phyloP scores from a whole-genome alignment of 2,329 filamentous ascomycete genomes.

The Sporothrix pallida region DNA sequence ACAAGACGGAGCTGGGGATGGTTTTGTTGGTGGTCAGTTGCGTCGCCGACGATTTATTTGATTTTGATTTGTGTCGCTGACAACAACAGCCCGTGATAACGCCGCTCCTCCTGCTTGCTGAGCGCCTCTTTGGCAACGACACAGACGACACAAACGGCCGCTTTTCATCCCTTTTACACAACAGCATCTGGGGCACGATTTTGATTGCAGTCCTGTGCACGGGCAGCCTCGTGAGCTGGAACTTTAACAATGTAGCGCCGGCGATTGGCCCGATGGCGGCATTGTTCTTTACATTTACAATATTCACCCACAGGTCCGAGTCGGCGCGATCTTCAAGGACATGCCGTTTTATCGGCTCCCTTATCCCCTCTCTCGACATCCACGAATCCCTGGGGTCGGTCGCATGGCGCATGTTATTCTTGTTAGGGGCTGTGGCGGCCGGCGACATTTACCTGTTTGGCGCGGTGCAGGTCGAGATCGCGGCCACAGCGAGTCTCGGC shows the following conservation, averaged over 20 bases:
- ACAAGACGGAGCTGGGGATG: neutral
- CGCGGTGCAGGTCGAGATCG: neutral
- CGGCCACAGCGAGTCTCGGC: slow-evolving; percentile 39
- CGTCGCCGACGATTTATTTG: neutral
- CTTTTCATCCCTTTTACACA: neutral
- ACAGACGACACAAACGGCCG: neutral
- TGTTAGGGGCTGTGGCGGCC: neutral
- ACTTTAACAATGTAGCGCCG: neutral
- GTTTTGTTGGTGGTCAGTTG: neutral
- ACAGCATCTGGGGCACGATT: neutral
- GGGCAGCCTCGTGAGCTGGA: slow-evolving; percentile 19
- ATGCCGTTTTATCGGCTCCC: neutral
- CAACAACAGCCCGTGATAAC: neutral
- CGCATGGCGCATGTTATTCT: neutral
- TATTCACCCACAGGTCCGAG: neutral
- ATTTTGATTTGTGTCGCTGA: neutral
- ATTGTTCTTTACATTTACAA: neutral
- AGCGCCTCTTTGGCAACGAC: neutral
- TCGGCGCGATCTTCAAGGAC: neutral
- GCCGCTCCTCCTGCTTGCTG: neutral
- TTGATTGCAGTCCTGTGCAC: neutral
- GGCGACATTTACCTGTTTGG: neutral
- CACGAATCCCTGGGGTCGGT: neutral
- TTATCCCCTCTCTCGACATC: neutral
- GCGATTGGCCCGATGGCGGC: neutral